Evolutionary conservation across 257 asterid genomes (phyloP).

Genomic region (Ophiorrhiza pumila): DNA sequence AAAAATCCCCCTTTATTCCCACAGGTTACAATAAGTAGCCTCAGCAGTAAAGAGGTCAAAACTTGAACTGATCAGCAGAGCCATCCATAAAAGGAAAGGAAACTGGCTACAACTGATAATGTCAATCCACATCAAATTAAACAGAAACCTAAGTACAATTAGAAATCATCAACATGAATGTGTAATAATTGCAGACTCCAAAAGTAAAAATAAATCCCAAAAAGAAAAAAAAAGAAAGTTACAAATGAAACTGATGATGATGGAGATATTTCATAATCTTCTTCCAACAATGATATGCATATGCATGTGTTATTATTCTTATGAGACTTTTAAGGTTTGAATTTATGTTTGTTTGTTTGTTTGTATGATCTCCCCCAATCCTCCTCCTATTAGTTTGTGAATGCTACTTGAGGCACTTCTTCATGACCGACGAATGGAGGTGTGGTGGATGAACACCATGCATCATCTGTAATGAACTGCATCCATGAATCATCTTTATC

Average conservation of each 20-base stretch:
- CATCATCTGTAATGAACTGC: constrained; percentile 92
- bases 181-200: constrained; percentile 10
- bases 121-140: constrained; percentile 31
- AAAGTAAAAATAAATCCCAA: constrained; percentile 10
- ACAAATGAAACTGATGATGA: constrained; percentile 4
- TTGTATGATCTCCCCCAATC: constrained; percentile 20
- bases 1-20: constrained; percentile 40
- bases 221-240: background rate
- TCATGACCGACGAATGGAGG: constrained; percentile 48
- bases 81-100: no score
- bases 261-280: background rate
- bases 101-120: constrained; percentile 33
- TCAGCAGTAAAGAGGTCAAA: constrained; percentile 32
- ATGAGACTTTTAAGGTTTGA: background rate
- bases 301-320: background rate
- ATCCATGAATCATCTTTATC: constrained; percentile 94
- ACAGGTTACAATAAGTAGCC: constrained; percentile 35
- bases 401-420: constrained; percentile 52
- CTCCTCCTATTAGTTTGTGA: constrained; percentile 50
- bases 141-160: constrained; percentile 51
- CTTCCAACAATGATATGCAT: no score
- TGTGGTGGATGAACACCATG: constrained; percentile 70
- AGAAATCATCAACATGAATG: constrained; percentile 22
- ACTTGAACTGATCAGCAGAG: constrained; percentile 35
- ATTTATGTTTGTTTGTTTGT: background rate